Conservation (phyloP, 2,329 filamentous ascomycete genomes). For the Trichoderma atrobrunneum region DNA sequence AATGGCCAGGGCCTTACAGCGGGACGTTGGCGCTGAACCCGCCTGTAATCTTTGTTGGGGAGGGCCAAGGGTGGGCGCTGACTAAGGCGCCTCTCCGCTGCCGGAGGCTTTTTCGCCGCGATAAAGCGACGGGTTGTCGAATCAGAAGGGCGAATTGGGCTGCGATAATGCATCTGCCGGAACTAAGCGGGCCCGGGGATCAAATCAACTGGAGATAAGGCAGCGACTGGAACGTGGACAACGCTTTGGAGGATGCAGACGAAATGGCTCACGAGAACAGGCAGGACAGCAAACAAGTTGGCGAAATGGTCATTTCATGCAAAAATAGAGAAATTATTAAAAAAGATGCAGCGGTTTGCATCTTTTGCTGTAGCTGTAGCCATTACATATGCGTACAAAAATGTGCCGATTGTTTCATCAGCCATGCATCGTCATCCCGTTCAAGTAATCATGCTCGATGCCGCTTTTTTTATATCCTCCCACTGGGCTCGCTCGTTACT, state of each 20-base stretch:
- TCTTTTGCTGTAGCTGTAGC: slow-evolving; percentile 2
- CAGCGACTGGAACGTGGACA: not conserved
- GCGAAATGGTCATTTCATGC: not conserved
- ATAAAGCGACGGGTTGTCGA: not conserved
- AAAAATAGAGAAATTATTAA: not conserved
- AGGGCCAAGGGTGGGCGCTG: not conserved
- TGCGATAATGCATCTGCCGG: not conserved
- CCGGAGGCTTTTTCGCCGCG: not conserved
- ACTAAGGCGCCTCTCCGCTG: slow-evolving; percentile 12
- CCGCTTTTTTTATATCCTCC: not conserved
- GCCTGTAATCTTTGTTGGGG: slow-evolving; percentile 22
- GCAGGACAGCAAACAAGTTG: not conserved
- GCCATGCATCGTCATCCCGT: not conserved
- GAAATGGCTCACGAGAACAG: not conserved
- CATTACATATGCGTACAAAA: slow-evolving; percentile 16
- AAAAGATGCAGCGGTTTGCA: not conserved
- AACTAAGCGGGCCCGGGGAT: not conserved
- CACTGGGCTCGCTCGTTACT: not conserved
- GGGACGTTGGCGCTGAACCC: not conserved
- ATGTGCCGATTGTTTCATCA: not conserved
- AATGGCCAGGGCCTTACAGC: slow-evolving; percentile 18
- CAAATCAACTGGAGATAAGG: not conserved
- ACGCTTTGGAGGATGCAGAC: not conserved
- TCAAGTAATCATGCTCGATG: slow-evolving; percentile 10
- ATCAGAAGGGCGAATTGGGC: not conserved